Percentiles rank a stretch among this genome's conserved stretches.
These are phyloP conservation scores for bread wheat (Triticum aestivum) DNA, from an alignment of 176 grass and related monocot species.

Conservation along the genomic window IWGSC_CS_RefSeq_v2.1 NC_057804.1:357896667-357897166, in stretches of 20 bases:
- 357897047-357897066: constrained; percentile 42
- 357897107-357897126: constrained; percentile 58
- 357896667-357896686: constrained; percentile 91
- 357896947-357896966: constrained; percentile 46
- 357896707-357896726: constrained; percentile 99
- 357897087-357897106: constrained; percentile 77
- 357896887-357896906: constrained; percentile 39
- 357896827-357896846: constrained; percentile 45
- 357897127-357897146: constrained; percentile 67
- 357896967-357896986: constrained; percentile 49
- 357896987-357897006: constrained; percentile 37
- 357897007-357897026: constrained; percentile 31
- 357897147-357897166: constrained; percentile 49
- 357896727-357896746: constrained; percentile 93
- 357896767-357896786: constrained; percentile 67
- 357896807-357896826: constrained; percentile 39
- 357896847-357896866: constrained; percentile 45
- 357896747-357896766: constrained; percentile 89
- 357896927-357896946: constrained; percentile 31
- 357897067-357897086: constrained; percentile 68
- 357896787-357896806: constrained; percentile 46
- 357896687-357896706: constrained; percentile 92
- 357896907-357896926: constrained; percentile 35
- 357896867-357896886: constrained; percentile 40
- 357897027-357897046: constrained; percentile 53